Evolutionary conservation across 495 filamentous ascomycete species (phyloP).

Genomic region (Neurospora discreta): DNA sequence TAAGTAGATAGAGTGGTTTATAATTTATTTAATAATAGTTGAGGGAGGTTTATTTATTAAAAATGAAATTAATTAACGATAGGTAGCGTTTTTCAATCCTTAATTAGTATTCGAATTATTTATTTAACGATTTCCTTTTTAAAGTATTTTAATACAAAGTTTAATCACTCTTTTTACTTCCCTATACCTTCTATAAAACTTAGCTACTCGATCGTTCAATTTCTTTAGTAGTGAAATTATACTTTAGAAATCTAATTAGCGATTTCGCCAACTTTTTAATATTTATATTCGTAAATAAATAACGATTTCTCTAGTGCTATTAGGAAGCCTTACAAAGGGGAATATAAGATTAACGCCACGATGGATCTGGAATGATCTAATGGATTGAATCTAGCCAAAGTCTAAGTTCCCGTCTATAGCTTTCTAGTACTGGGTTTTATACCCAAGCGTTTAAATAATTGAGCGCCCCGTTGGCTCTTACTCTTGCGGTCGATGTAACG

Average conservation of each 20-base stretch:
- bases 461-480: no score
- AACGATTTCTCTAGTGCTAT: background rate
- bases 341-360: no score
- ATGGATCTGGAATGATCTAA: no score
- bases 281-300: background rate
- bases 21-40: background rate
- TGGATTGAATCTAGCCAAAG: no score
- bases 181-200: slow-evolving; percentile 4
- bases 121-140: background rate
- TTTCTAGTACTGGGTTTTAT: no score
- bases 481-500: no score
- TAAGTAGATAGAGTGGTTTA: slow-evolving; percentile 1
- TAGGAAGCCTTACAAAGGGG: background rate
- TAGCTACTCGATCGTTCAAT: slow-evolving; percentile 1
- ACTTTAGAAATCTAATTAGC: background rate
- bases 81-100: background rate
- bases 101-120: slow-evolving; percentile 1
- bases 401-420: no score
- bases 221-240: background rate
- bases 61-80: background rate
- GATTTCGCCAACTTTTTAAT: background rate
- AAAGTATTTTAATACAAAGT: background rate
- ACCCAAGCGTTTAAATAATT: no score
- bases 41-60: slow-evolving; percentile 2
- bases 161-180: slow-evolving; percentile 2